phyloP scores from a whole-genome alignment of 2,329 filamentous ascomycete species.

The Reticulascus tulasneorum region DNA sequence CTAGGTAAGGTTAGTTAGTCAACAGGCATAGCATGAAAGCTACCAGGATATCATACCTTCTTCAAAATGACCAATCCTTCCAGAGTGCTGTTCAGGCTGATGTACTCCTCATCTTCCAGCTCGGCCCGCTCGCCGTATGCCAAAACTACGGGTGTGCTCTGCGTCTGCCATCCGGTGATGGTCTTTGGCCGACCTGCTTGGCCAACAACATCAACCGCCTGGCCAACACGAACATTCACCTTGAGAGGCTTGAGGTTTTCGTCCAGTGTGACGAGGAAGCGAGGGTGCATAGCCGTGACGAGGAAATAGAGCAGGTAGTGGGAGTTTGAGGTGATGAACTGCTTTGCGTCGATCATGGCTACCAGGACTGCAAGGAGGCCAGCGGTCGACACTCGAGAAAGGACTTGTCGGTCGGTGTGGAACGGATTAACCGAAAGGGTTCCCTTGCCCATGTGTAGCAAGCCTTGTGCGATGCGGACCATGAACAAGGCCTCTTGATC shows the following conservation, averaged over 20 bases:
- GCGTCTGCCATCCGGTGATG: constrained; percentile 98
- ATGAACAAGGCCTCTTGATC: constrained; percentile 97
- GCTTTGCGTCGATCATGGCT: constrained; percentile 92
- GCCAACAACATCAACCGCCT: constrained; percentile 96
- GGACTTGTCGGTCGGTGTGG: constrained; percentile 94
- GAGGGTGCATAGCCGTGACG: constrained; percentile 92
- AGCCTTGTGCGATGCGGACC: constrained; percentile 96
- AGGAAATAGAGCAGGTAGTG: constrained; percentile 98
- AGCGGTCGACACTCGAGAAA: constrained; percentile 85
- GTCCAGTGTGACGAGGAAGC: constrained; percentile 93
- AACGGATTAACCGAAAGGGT: constrained; percentile 96
- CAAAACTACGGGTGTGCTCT: constrained; percentile 94
- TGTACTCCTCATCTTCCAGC: constrained; percentile 95
- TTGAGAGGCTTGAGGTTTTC: constrained; percentile 91
- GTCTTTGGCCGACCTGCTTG: constrained; percentile 97
- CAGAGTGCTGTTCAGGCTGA: constrained; percentile 83
- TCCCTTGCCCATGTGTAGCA: constrained; percentile 98
- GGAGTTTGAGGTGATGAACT: constrained; percentile 62
- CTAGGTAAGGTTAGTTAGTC: constrained; percentile 24
- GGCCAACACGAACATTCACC: constrained; percentile 94
- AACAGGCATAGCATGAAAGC: too few species aligned
- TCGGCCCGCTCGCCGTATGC: constrained; percentile 95
- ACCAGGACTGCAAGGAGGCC: constrained; percentile 87
- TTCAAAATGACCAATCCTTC: constrained; percentile 94
- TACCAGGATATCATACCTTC: constrained; percentile 65